Evolutionary conservation across 768 basidiomycete genomes (phyloP).

Genomic region (Serendipita indica): DNA sequence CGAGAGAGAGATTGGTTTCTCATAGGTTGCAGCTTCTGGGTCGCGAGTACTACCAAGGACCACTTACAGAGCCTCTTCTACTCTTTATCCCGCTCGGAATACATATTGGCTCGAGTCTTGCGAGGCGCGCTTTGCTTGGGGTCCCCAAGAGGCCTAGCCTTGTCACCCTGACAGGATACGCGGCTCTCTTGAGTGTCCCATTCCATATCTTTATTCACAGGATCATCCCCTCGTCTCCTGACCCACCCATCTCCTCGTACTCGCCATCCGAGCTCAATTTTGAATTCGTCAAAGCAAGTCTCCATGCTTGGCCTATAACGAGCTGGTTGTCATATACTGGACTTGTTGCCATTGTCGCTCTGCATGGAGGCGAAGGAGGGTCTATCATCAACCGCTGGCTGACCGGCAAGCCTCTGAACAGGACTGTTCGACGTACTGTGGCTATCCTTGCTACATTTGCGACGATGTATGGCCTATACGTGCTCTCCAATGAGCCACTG

Average conservation of each 20-base stretch:
- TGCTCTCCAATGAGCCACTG: not conserved
- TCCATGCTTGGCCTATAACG: slow-evolving; percentile 45
- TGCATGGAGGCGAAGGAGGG: slow-evolving; percentile 51
- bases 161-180: slow-evolving; percentile 51
- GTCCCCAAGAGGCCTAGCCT: slow-evolving; percentile 17
- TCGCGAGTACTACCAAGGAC: slow-evolving; percentile 69
- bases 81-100: slow-evolving; percentile 50
- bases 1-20: not conserved
- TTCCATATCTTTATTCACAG: slow-evolving; percentile 61
- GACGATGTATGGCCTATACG: not conserved
- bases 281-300: slow-evolving; percentile 64
- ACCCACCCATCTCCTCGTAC: slow-evolving; percentile 38
- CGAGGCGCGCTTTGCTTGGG: not conserved
- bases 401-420: not conserved
- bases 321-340: slow-evolving; percentile 50
- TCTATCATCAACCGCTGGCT: not conserved
- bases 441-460: not conserved
- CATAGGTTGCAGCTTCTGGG: slow-evolving; percentile 49
- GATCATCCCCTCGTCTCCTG: slow-evolving; percentile 32
- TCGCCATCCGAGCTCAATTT: slow-evolving; percentile 69
- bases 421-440: not conserved
- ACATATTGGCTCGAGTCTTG: slow-evolving; percentile 29
- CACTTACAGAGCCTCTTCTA: slow-evolving; percentile 40
- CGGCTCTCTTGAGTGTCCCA: slow-evolving; percentile 37
- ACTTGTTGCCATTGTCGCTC: slow-evolving; percentile 37